phyloP scores from a whole-genome alignment of 2,329 filamentous ascomycete species.

The Colletotrichum lentis region DNA sequence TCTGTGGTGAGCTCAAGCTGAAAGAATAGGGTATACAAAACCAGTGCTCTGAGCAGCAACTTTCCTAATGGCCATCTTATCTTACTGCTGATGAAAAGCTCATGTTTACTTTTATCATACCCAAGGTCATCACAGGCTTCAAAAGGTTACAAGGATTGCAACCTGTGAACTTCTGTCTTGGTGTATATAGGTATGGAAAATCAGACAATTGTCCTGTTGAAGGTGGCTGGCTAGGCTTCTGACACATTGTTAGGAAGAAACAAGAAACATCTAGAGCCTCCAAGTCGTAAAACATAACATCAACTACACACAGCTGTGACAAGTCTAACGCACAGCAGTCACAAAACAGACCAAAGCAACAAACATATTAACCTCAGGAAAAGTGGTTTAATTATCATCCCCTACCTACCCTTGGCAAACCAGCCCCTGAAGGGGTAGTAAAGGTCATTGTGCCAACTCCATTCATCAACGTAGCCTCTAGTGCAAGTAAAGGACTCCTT shows the following conservation, averaged over 20 bases:
- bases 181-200: too few species aligned
- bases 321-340: background rate
- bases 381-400: slow-evolving; percentile 34
- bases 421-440: slow-evolving; percentile 1
- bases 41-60: background rate
- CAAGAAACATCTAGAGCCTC: background rate
- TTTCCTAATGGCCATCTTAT: background rate
- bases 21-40: background rate
- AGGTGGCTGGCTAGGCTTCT: too few species aligned
- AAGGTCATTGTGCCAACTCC: slow-evolving; percentile 28
- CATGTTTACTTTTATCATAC: background rate
- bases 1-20: background rate
- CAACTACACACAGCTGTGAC: background rate
- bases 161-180: too few species aligned
- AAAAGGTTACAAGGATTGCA: too few species aligned
- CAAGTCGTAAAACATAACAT: background rate
- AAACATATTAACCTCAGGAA: background rate
- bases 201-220: too few species aligned
- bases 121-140: too few species aligned
- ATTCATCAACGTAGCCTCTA: slow-evolving; percentile 32
- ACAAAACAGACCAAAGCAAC: background rate
- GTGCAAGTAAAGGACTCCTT: slow-evolving; percentile 30
- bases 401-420: slow-evolving; percentile 23
- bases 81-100: background rate
- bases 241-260: too few species aligned